Percentiles rank a stretch among this genome's conserved stretches.
phyloP scores from a whole-genome alignment of 1,284 basidiomycete genomes.

The Cutaneotrichosporon cyanovorans region DNA sequence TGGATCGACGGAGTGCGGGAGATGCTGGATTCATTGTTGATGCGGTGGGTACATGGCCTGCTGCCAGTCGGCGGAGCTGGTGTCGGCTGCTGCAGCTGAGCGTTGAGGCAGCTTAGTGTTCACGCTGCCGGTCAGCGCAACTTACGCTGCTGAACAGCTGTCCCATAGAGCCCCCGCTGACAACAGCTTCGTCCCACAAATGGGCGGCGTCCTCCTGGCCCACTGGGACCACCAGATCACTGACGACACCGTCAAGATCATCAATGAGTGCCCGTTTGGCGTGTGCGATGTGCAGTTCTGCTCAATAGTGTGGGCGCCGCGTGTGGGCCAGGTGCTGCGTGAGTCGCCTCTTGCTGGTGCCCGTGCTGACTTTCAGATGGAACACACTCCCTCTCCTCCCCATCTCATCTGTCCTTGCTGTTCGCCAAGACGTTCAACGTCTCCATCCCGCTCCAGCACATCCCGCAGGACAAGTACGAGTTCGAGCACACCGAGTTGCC shows the following conservation, averaged over 20 bases:
- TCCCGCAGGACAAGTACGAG: slow-evolving; percentile 70
- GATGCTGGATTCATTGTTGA: slow-evolving; percentile 83
- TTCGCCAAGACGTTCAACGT: slow-evolving; percentile 94
- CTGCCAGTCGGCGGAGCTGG: too few species aligned
- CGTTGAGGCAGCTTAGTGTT: not conserved
- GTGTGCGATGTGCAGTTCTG: slow-evolving; percentile 70
- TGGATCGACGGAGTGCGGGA: slow-evolving; percentile 68
- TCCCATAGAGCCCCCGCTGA: too few species aligned
- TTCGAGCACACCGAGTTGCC: slow-evolving; percentile 62
- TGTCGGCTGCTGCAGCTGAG: not conserved
- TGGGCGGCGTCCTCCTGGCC: slow-evolving; percentile 79
- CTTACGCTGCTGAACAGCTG: too few species aligned
- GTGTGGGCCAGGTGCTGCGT: slow-evolving; percentile 77
- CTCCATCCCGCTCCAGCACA: slow-evolving; percentile 87
- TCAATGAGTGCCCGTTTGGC: slow-evolving; percentile 79
- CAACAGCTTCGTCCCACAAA: slow-evolving; percentile 73
- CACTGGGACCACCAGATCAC: slow-evolving; percentile 71
- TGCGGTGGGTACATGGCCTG: slow-evolving; percentile 60
- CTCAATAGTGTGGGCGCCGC: slow-evolving; percentile 82
- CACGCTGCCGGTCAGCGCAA: too few species aligned
- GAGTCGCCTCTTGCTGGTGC: slow-evolving; percentile 37
- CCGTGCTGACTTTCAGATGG: slow-evolving; percentile 54
- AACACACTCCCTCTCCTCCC: slow-evolving; percentile 79
- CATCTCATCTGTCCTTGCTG: slow-evolving; percentile 87
- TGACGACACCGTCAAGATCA: slow-evolving; percentile 61